Evolutionary conservation across 805 yeast species (phyloP).

Genomic region (Barnettozyma pratensis): DNA sequence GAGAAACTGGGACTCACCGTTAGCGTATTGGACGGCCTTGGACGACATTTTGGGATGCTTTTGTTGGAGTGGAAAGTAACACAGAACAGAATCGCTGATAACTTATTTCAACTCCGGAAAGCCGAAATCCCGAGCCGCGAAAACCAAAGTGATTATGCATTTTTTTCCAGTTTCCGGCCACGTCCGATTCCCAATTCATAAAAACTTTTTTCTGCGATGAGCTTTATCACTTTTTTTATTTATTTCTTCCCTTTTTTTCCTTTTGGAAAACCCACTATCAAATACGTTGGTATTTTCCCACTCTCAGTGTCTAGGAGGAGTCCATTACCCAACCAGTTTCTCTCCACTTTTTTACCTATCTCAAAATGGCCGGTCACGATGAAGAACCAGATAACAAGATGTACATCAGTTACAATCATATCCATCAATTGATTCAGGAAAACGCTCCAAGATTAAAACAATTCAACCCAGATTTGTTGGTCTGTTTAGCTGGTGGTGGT

Average conservation of each 20-base stretch:
- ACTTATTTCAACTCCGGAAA: background rate
- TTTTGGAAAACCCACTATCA: background rate
- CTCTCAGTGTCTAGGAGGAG: background rate
- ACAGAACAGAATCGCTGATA: too few species aligned
- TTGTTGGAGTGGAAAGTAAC: too few species aligned
- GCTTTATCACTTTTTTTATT: background rate
- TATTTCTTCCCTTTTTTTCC: background rate
- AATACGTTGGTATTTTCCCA: too few species aligned
- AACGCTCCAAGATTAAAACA: slow-evolving; percentile 56
- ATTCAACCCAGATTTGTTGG: slow-evolving; percentile 83
- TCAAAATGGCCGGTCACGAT: slow-evolving; percentile 20
- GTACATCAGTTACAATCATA: slow-evolving; percentile 76
- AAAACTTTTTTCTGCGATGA: slow-evolving; percentile 2
- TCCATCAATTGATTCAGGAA: slow-evolving; percentile 68
- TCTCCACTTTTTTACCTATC: background rate
- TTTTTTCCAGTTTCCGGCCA: background rate
- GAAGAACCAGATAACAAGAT: slow-evolving; percentile 37
- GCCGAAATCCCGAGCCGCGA: background rate
- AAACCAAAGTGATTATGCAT: background rate
- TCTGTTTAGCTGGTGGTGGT: slow-evolving; percentile 98
- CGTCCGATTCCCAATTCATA: background rate
- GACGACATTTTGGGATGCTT: slow-evolving; percentile 8
- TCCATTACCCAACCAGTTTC: too few species aligned
- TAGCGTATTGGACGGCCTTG: slow-evolving; percentile 23
- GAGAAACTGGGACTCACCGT: slow-evolving; percentile 14